These are phyloP conservation scores for Puccinia coronata DNA, from an alignment of 1,284 basidiomycete genomes.

Conservation along the genomic window DNA sequence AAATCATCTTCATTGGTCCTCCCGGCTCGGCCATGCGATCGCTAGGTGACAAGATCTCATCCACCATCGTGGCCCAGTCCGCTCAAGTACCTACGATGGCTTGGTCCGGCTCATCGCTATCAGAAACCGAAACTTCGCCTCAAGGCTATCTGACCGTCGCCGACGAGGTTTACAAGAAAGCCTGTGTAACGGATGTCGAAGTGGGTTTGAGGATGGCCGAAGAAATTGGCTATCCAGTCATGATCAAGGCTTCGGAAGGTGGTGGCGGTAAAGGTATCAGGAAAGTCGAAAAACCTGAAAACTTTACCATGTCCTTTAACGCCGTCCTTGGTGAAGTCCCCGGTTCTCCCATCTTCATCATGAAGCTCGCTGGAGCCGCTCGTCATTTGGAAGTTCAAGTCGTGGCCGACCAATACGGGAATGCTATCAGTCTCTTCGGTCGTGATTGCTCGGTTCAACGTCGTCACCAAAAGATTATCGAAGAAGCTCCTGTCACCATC, in stretches of 20 bases:
- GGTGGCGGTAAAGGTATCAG: conserved; percentile 99
- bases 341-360: conserved; percentile 98
- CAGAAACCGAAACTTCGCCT: conserved; percentile 80
- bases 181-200: conserved; percentile 86
- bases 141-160: conserved; percentile 91
- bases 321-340: conserved; percentile 96
- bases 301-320: conserved; percentile 89
- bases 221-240: conserved; percentile 92
- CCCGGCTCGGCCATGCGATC: conserved; percentile 99
- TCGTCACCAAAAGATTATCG: conserved; percentile 99
- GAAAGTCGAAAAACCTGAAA: conserved; percentile 79
- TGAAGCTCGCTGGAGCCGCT: conserved; percentile 97
- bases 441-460: conserved; percentile 99
- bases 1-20: conserved; percentile 98
- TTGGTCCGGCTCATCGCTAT: conserved; percentile 96
- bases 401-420: conserved; percentile 98
- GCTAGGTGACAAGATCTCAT: conserved; percentile 98
- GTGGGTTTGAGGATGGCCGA: conserved; percentile 82
- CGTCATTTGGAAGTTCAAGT: conserved; percentile 98
- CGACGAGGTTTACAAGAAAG: conserved; percentile 83
- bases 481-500: conserved; percentile 98
- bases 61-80: conserved; percentile 96
- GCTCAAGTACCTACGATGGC: conserved; percentile 98
- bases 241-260: conserved; percentile 99
- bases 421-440: conserved; percentile 97